phyloP scores from a whole-genome alignment of 1,139 yeast species.

The Suhomyces taliae region DNA sequence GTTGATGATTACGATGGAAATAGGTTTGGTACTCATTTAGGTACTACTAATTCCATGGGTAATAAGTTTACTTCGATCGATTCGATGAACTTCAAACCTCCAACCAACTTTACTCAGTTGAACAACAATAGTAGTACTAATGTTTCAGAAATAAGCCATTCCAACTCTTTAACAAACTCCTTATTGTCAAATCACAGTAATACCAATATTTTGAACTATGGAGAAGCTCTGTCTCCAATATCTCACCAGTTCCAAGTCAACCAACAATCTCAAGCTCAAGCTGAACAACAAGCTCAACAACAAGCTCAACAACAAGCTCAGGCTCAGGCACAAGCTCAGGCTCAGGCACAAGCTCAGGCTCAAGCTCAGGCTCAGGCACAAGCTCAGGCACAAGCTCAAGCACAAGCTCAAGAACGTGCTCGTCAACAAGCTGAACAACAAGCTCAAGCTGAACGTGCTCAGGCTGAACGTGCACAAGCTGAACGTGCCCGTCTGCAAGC shows the following conservation, averaged over 20 bases:
- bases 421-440: conserved; percentile 11
- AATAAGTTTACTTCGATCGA: conserved; percentile 41
- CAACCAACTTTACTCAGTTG: conserved; percentile 45
- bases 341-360: conserved; percentile 15
- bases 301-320: conserved; percentile 16
- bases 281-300: conserved; percentile 17
- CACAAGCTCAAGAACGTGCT: conserved; percentile 16
- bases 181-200: conserved; percentile 25
- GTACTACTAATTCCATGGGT: conserved; percentile 4
- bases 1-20: conserved; percentile 14
- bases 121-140: conserved; percentile 44
- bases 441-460: conserved; percentile 10
- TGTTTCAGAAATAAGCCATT: conserved; percentile 35
- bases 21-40: conserved; percentile 2
- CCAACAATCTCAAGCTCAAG: conserved; percentile 12
- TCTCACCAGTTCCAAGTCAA: conserved; percentile 10
- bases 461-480: conserved; percentile 5
- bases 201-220: conserved; percentile 11
- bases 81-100: conserved; percentile 42
- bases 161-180: conserved; percentile 27
- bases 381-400: conserved; percentile 14
- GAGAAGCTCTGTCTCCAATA: conserved; percentile 10
- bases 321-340: conserved; percentile 18
- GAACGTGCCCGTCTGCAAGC: conserved; percentile 9
- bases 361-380: conserved; percentile 13